Evolutionary conservation across 2,329 filamentous ascomycete species (phyloP).

Genomic region (Chalara sp.): DNA sequence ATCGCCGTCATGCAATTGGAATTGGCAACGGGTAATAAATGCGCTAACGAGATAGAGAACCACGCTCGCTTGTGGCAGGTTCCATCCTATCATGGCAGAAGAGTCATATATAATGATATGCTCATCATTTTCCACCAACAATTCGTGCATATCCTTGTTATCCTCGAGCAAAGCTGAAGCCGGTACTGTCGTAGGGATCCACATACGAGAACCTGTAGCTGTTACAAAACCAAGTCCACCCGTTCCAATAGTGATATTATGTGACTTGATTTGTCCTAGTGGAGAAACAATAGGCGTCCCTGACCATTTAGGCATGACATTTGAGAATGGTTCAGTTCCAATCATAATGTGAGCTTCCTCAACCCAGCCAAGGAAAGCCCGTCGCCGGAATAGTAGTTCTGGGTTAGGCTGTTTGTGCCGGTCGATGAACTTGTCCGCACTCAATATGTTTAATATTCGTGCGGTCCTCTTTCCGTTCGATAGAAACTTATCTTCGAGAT

Average conservation of each 20-base stretch:
- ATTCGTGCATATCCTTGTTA: neutral
- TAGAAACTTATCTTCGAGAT: neutral
- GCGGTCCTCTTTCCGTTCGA: neutral
- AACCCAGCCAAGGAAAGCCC: neutral
- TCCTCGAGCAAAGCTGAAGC: neutral
- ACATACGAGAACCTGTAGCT: neutral
- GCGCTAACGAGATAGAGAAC: too few species aligned
- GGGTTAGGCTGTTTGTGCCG: neutral
- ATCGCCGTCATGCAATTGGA: too few species aligned
- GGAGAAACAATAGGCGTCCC: neutral
- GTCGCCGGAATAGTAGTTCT: neutral
- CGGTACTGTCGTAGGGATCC: neutral
- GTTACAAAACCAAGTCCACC: neutral
- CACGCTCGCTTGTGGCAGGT: too few species aligned
- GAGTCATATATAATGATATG: too few species aligned
- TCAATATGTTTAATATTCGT: neutral
- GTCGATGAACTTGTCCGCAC: neutral
- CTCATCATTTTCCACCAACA: too few species aligned
- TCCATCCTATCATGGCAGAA: too few species aligned
- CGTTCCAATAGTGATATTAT: neutral
- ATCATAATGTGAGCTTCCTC: neutral
- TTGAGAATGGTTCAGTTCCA: neutral
- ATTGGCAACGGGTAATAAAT: too few species aligned
- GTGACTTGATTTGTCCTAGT: neutral
- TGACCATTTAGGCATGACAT: neutral